phyloP scores from a whole-genome alignment of 2,329 filamentous ascomycete genomes.

The Daldinia sp. region DNA sequence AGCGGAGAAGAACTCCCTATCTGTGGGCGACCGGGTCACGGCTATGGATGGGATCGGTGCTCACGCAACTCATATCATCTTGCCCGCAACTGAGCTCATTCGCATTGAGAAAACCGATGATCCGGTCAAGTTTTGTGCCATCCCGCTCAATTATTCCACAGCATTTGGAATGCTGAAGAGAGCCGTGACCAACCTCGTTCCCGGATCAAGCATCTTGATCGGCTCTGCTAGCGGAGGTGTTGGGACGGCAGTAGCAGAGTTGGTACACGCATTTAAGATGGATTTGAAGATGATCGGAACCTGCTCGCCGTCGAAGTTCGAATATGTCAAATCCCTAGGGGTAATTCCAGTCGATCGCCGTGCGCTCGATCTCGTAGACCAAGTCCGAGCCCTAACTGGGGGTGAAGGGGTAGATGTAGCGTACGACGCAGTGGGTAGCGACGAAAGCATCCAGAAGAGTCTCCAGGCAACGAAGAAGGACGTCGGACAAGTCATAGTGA shows the following conservation, averaged over 20 bases:
- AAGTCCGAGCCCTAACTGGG: constrained; percentile 13
- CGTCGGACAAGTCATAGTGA: constrained; percentile 7
- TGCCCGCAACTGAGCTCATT: constrained; percentile 14
- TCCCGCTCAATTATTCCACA: constrained; percentile 21
- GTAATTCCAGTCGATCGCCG: constrained; percentile 14
- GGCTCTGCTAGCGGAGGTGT: constrained; percentile 17
- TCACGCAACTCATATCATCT: constrained; percentile 17
- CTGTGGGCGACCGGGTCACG: background rate
- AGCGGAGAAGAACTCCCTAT: background rate
- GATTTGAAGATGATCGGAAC: constrained; percentile 2
- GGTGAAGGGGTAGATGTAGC: constrained; percentile 24
- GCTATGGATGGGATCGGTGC: constrained; percentile 9
- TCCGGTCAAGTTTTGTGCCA: constrained; percentile 11
- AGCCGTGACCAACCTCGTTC: background rate
- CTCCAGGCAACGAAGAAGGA: constrained; percentile 13
- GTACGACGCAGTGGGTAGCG: constrained; percentile 19
- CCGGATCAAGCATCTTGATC: constrained; percentile 16
- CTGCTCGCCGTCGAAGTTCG: background rate
- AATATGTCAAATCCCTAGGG: constrained; percentile 15
- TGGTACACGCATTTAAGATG: constrained; percentile 11
- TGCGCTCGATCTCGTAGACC: constrained; percentile 10
- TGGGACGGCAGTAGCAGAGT: constrained; percentile 16
- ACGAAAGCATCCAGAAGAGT: constrained; percentile 19
- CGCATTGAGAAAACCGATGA: constrained; percentile 9
- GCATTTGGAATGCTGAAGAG: constrained; percentile 16